These are phyloP conservation scores for Cavenderia fasciculata DNA, from an alignment of 78 protist species.

Conservation along the genomic window DNA sequence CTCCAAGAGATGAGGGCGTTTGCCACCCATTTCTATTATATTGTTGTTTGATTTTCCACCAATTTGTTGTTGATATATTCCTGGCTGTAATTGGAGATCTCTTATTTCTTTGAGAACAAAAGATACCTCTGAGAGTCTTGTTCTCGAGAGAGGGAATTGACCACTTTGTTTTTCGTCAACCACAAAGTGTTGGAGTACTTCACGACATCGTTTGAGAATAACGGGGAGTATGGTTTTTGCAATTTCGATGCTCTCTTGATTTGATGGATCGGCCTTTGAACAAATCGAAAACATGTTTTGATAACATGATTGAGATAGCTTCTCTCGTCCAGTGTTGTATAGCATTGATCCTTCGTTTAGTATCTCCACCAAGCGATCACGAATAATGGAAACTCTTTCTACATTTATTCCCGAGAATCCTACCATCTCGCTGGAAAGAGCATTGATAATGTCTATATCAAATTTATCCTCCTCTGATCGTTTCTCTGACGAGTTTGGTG, in stretches of 20 bases:
- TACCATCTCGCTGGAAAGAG: conserved; percentile 64
- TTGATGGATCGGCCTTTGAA: background rate
- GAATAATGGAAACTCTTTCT: conserved; percentile 61
- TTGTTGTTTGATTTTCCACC: background rate
- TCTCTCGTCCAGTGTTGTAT: conserved; percentile 30
- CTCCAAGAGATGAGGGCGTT: conserved; percentile 65
- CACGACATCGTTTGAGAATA: conserved; percentile 46
- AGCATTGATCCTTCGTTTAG: conserved; percentile 44
- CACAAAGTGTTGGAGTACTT: conserved; percentile 27
- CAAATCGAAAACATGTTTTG: conserved; percentile 63
- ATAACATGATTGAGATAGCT: conserved; percentile 67
- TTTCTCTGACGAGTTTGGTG: conserved; percentile 42
- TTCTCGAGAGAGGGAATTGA: conserved; percentile 43
- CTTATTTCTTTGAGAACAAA: conserved; percentile 45
- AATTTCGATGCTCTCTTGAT: conserved; percentile 50
- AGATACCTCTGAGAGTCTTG: conserved; percentile 42
- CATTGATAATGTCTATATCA: conserved; percentile 60
- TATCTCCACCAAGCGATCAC: conserved; percentile 61
- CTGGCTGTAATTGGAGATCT: conserved; percentile 43
- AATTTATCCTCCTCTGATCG: conserved; percentile 47
- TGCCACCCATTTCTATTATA: background rate
- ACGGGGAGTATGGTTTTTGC: conserved; percentile 61
- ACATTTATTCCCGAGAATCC: conserved; percentile 71
- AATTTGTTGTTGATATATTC: conserved; percentile 35
- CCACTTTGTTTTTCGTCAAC: conserved; percentile 73